Conservation (phyloP, 257 asterid genomes). For the Gentiana straminea region DNA sequence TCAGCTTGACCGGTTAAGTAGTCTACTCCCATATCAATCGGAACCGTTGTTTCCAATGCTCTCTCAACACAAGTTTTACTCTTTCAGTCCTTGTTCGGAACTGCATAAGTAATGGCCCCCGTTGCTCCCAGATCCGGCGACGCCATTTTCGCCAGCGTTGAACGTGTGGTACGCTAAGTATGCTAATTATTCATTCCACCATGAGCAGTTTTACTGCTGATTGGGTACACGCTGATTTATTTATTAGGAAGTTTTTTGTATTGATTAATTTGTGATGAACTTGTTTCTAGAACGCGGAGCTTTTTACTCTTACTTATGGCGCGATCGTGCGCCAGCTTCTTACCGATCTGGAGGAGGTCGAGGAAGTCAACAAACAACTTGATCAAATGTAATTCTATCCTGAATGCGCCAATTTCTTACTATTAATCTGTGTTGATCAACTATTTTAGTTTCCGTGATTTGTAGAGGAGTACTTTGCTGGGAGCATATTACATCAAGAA, state of each 20-base stretch:
- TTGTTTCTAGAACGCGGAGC: constrained; percentile 65
- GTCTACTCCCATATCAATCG: no score
- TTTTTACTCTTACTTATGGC: constrained; percentile 84
- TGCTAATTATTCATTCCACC: no score
- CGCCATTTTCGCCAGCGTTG: constrained; percentile 41
- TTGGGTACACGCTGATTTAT: not conserved
- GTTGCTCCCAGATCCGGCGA: constrained; percentile 39
- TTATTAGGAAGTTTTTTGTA: not conserved
- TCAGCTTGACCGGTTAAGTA: no score
- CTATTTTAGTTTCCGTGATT: no score
- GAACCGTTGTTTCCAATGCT: no score
- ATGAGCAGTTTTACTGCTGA: no score
- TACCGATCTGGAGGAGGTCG: constrained; percentile 98
- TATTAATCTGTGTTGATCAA: no score
- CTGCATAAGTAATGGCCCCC: constrained; percentile 23
- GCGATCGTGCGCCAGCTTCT: constrained; percentile 91
- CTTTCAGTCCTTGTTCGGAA: no score
- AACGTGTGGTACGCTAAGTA: constrained; percentile 31
- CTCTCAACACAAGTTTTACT: no score
- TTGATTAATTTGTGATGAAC: not conserved
- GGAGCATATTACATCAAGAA: no score
- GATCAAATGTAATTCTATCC: constrained; percentile 58
- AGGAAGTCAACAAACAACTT: constrained; percentile 93
- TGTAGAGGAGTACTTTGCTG: no score
- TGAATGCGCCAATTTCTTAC: no score